Evolutionary conservation across 257 asterid species (phyloP).

Genomic region (Schizonepeta tenuifolia): DNA sequence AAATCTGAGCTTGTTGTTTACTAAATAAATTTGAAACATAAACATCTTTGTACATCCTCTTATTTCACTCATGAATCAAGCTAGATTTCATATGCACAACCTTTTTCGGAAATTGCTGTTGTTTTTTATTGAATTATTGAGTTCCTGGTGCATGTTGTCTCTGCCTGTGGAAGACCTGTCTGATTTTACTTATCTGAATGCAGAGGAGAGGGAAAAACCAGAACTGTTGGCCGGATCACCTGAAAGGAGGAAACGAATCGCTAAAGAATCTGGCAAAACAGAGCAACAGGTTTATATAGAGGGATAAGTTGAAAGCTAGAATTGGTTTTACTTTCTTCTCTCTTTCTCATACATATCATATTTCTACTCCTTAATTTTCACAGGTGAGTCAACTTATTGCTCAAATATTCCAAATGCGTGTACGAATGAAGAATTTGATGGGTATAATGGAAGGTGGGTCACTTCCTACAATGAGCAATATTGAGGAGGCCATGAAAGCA

Average conservation of each 20-base stretch:
- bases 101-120: not conserved
- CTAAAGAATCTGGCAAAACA: conserved; percentile 89
- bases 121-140: not conserved
- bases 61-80: conserved; percentile 1
- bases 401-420: conserved; percentile 98
- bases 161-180: conserved; percentile 23
- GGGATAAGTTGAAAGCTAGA: conserved; percentile 30
- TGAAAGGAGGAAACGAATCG: conserved; percentile 73
- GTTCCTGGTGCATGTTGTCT: conserved; percentile 27
- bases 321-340: not conserved
- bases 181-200: conserved; percentile 32
- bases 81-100: conserved; percentile 18
- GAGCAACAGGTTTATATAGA: conserved; percentile 78
- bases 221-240: conserved; percentile 92
- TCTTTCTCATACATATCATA: not conserved
- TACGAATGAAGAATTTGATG: conserved; percentile 94
- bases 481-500: conserved; percentile 82
- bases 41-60: not conserved
- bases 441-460: conserved; percentile 97
- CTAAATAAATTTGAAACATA: conserved; percentile 16
- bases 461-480: conserved; percentile 79
- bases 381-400: conserved; percentile 95
- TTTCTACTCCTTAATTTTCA: conserved; percentile 11
- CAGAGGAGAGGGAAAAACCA: conserved; percentile 98
- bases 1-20: too few species aligned